A percentile compares a stretch with the other conserved stretches of the same genome.
Conservation (phyloP, 352 stramenopile species). For the Pythium inflatum region DNA sequence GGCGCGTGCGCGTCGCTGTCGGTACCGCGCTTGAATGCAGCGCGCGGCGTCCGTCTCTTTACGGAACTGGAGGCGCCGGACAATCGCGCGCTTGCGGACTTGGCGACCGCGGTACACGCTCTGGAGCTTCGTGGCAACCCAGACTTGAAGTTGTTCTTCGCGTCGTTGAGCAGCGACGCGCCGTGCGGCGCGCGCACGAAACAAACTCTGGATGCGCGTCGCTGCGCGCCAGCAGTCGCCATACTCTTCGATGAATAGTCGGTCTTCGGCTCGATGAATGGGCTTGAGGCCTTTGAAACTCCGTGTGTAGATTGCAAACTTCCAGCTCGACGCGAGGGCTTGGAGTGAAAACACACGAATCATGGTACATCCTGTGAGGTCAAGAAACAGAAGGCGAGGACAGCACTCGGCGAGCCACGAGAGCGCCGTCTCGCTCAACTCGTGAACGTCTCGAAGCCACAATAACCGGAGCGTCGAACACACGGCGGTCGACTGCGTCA, state of each 20-base stretch:
- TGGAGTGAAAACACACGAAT: conserved; percentile 60
- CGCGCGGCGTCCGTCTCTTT: conserved; percentile 64
- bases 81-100: conserved; percentile 48
- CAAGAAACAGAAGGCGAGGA: conserved; percentile 55
- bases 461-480: conserved; percentile 58
- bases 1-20: conserved; percentile 33
- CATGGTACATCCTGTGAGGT: conserved; percentile 58
- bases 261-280: conserved; percentile 74
- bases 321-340: conserved; percentile 61
- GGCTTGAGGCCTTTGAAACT: conserved; percentile 82
- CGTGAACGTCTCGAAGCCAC: conserved; percentile 60
- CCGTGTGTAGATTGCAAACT: conserved; percentile 51
- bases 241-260: conserved; percentile 87
- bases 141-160: conserved; percentile 53
- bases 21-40: conserved; percentile 57
- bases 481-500: conserved; percentile 51
- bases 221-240: conserved; percentile 71
- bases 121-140: conserved; percentile 64
- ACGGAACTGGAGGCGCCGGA: conserved; percentile 50
- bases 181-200: conserved; percentile 56
- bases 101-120: conserved; percentile 67
- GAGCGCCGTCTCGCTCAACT: conserved; percentile 77
- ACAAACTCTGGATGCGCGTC: conserved; percentile 70
- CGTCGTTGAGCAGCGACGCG: conserved; percentile 44
- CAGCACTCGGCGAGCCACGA: conserved; percentile 89